These are phyloP conservation scores for Leishmania gerbilli DNA, from an alignment of 208 protist genomes.

Conservation along the genomic window DNA sequence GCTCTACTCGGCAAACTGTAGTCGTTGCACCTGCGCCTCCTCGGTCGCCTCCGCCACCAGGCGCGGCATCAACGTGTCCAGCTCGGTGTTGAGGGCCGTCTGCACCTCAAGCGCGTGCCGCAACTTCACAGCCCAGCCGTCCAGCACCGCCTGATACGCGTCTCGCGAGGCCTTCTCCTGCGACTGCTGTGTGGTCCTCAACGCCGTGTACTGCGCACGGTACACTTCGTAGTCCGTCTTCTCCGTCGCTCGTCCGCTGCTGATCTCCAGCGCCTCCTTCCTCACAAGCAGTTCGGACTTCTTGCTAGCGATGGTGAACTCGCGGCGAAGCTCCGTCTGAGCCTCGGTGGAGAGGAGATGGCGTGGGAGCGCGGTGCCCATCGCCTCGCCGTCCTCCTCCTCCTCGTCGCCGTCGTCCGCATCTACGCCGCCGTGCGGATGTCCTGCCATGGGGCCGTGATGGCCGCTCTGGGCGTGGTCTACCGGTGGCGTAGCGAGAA, in stretches of 20 bases:
- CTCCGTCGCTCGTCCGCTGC: constrained; percentile 41
- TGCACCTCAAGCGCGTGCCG: constrained; percentile 60
- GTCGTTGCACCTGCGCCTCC: constrained; percentile 62
- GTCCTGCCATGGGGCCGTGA: background rate
- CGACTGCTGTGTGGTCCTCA: constrained; percentile 40
- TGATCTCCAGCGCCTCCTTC: constrained; percentile 83
- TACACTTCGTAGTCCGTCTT: constrained; percentile 56
- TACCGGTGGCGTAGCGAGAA: constrained; percentile 29
- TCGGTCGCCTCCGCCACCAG: constrained; percentile 75
- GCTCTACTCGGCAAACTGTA: constrained; percentile 27
- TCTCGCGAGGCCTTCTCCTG: constrained; percentile 48
- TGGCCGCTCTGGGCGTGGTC: constrained; percentile 10
- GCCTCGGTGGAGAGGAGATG: constrained; percentile 57
- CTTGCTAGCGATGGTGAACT: constrained; percentile 48
- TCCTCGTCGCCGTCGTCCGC: constrained; percentile 31
- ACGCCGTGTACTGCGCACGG: constrained; percentile 44
- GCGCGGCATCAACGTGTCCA: constrained; percentile 70
- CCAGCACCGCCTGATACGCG: constrained; percentile 41
- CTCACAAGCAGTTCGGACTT: constrained; percentile 67
- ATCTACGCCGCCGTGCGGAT: background rate
- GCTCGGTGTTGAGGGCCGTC: constrained; percentile 58
- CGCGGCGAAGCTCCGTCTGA: constrained; percentile 47
- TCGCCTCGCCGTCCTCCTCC: constrained; percentile 25
- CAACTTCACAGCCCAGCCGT: constrained; percentile 51
- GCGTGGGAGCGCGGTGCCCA: constrained; percentile 34